Evolutionary conservation across 768 basidiomycete genomes (phyloP), one percentile per base, ranked within the genome.

Genomic region (Amanita fuliginea): DNA sequence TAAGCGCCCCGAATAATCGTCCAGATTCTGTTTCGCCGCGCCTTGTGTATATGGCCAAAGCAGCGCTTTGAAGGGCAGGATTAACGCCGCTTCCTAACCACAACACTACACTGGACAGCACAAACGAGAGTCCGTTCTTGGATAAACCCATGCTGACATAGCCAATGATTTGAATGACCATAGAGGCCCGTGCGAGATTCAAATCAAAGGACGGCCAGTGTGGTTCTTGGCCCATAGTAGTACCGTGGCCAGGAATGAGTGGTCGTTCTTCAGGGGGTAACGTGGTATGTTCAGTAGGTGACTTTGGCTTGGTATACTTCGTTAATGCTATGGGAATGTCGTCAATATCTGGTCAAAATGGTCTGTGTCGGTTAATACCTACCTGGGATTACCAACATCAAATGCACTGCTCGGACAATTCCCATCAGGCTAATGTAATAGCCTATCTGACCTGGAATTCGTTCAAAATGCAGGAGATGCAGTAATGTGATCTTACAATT

Each of bases 1-100:
- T 80, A 51, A 93, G 55, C 3, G 80, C 89, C 10, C 89, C 92
- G 58, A 92, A 93, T 14, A 96, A 68, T 56, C 69, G 73, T 2
- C 90, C 92, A 10, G 73, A 68, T 57, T 91, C 85, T 11, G 69
- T 70, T 2, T 80, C 76, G 1, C 75, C 75, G 16, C 68, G 66
- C n/a, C 64, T 64, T 24, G 66, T 65, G 53, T 82, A 86, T 40
- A 87, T 59, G 19, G 83, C 76, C 37, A 94, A 65, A 3, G 88
- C 80, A 32, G 90, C 73, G 18, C 83, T 83, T 49, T 87, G 81
- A 6, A 75, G 52, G 1, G 86, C 80, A 7, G 92, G 89, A 19
- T 59, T 61, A 51, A 83, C 77, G 1, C 83, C 87, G 0, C 70
- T 60, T 0, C 80, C 80, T 19, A 90, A 66, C n/a, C 83, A 69